Conservation (phyloP, 306 rosid species). For the Fragaria ananassa region DNA sequence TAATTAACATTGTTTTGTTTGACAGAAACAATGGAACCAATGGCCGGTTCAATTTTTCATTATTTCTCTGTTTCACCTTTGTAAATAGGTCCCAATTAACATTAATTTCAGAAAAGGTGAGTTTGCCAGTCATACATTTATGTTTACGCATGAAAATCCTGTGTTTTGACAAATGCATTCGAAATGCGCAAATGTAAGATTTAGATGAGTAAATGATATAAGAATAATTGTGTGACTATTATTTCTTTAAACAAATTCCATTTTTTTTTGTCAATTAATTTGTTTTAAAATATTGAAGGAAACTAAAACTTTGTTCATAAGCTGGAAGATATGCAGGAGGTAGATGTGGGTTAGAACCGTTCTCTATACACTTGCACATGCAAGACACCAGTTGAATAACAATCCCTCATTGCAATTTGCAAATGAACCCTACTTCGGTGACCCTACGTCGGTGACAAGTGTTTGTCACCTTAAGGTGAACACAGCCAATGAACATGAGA, state of each 20-base stretch:
- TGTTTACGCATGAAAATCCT: neutral
- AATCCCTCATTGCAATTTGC: no score
- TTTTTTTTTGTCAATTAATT: no score
- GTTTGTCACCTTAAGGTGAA: no score
- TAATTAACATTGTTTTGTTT: neutral
- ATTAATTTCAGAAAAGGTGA: neutral
- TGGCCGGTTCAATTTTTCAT: neutral
- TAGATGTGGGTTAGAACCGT: no score
- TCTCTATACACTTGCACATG: no score
- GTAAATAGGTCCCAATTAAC: neutral
- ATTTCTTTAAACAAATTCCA: neutral
- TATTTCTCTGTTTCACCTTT: neutral
- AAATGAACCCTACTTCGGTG: no score
- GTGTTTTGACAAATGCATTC: neutral
- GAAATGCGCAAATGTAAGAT: neutral
- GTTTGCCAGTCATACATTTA: neutral
- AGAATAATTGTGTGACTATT: neutral
- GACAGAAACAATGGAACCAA: neutral
- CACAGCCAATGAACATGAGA: no score
- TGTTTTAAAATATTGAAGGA: neutral
- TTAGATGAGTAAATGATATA: neutral
- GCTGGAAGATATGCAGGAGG: neutral
- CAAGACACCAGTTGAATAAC: no score
- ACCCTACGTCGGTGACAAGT: no score
- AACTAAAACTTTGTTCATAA: neutral